Evolutionary conservation across 2,329 filamentous ascomycete genomes (phyloP).

Genomic region (Calonectria henricotiae): DNA sequence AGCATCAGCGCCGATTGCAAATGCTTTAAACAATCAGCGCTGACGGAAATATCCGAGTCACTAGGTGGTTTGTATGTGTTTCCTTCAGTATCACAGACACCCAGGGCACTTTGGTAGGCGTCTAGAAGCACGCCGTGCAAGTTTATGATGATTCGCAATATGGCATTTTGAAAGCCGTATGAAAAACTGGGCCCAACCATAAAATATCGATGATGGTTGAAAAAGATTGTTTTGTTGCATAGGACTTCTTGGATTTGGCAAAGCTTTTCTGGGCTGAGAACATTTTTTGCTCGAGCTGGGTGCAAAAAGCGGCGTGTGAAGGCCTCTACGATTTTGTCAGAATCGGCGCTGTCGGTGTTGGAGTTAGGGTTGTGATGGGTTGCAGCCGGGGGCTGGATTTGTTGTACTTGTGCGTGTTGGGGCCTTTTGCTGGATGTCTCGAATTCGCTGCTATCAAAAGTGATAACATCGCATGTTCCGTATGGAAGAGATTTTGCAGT

Average conservation of each 20-base stretch:
- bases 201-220: not conserved
- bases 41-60: not conserved
- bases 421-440: not conserved
- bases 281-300: conserved; percentile 2
- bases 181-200: conserved; percentile 18
- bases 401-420: not conserved
- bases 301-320: conserved; percentile 16
- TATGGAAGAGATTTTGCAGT: conserved; percentile 1
- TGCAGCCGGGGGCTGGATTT: not conserved
- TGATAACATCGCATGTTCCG: conserved; percentile 2
- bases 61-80: not conserved
- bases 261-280: not conserved
- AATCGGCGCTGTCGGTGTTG: not conserved
- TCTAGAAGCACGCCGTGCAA: conserved; percentile 8
- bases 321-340: not conserved
- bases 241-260: not conserved
- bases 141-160: not conserved
- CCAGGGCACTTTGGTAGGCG: conserved; percentile 6
- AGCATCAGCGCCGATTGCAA: not conserved
- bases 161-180: not conserved
- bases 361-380: not conserved
- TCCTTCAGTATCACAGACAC: not conserved
- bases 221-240: not conserved
- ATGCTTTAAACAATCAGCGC: not conserved
- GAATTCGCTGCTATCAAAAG: not conserved